Evolutionary conservation across 2,329 filamentous ascomycete genomes (phyloP).

Genomic region (Elsinoe batatas): DNA sequence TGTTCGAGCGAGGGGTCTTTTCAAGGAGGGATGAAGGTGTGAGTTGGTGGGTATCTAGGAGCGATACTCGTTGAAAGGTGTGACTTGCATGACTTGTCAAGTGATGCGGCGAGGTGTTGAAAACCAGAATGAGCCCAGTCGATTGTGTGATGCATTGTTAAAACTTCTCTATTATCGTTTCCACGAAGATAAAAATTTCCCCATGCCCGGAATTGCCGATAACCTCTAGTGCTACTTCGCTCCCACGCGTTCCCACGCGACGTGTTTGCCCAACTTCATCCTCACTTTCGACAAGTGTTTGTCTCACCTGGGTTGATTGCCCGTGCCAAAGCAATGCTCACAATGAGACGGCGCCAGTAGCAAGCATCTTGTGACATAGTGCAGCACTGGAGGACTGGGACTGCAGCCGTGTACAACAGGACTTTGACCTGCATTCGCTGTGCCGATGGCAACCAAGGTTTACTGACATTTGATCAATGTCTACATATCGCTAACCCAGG

Average conservation of each 20-base stretch:
- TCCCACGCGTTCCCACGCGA: neutral
- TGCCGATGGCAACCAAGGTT: no score
- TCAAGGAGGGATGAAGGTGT: neutral
- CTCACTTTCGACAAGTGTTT: no score
- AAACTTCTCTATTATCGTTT: neutral
- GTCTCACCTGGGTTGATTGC: no score
- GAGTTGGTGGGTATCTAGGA: neutral
- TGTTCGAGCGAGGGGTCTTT: neutral
- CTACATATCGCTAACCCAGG: no score
- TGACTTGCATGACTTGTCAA: neutral
- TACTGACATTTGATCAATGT: no score
- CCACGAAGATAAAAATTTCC: slow-evolving; percentile 1
- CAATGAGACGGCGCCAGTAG: no score
- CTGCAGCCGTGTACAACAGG: no score
- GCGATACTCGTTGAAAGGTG: neutral
- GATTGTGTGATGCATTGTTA: slow-evolving; percentile 3
- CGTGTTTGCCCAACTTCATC: neutral
- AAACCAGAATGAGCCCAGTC: neutral
- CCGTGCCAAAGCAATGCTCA: no score
- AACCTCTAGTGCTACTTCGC: no score
- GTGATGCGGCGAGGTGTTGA: neutral
- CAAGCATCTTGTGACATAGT: no score
- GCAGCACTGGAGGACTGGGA: no score
- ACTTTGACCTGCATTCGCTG: no score
- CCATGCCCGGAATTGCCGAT: slow-evolving; percentile 1